phyloP scores from a whole-genome alignment of 176 grass and related monocot species.

The Coix lacrymajobi region DNA sequence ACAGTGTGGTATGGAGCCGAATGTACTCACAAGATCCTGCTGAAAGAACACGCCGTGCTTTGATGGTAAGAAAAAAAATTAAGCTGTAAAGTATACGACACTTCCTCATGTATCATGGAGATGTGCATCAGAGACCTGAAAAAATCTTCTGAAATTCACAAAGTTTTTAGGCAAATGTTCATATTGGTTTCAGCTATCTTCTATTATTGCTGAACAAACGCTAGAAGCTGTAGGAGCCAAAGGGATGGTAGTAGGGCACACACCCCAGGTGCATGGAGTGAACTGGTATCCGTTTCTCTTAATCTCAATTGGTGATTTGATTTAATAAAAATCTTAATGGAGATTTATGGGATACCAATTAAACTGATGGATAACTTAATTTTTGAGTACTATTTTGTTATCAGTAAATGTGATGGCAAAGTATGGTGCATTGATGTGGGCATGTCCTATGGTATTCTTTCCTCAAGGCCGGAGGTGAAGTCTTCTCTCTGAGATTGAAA shows the following conservation, averaged over 20 bases:
- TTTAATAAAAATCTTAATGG: not conserved
- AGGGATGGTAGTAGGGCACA: conserved; percentile 93
- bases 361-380: not conserved
- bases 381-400: not conserved
- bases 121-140: not conserved
- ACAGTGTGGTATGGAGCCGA: conserved; percentile 88
- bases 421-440: conserved; percentile 96
- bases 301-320: not conserved
- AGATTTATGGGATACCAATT: not conserved
- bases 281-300: conserved; percentile 54
- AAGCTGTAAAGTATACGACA: not conserved
- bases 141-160: not conserved
- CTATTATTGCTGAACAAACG: conserved; percentile 66
- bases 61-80: conserved; percentile 41
- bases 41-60: conserved; percentile 29
- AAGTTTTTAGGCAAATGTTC: conserved; percentile 8
- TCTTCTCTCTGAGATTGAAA: not conserved
- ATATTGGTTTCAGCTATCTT: conserved; percentile 62
- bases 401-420: conserved; percentile 78
- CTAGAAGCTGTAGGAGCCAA: conserved; percentile 67
- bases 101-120: not conserved
- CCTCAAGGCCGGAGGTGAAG: conserved; percentile 87
- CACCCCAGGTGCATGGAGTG: conserved; percentile 70
- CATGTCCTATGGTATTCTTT: conserved; percentile 87
- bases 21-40: conserved; percentile 66